Percentiles rank a stretch among this genome's conserved stretches.
These are phyloP conservation scores for Coniochaeta hoffmannii DNA, from an alignment of 2,329 filamentous ascomycete species.

Conservation along the genomic window DNA sequence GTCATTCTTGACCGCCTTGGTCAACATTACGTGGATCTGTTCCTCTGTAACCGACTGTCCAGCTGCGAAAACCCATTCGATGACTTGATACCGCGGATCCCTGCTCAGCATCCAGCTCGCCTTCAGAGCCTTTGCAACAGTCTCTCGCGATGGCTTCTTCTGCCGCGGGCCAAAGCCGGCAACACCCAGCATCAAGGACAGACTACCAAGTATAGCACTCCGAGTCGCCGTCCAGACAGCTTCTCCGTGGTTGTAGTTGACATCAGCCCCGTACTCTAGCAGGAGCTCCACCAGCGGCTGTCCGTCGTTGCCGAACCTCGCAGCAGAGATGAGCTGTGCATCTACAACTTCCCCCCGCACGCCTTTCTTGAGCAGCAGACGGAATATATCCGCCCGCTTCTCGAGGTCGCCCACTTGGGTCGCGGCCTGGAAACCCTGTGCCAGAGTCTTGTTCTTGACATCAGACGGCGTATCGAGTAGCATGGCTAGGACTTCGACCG, in stretches of 20 bases:
- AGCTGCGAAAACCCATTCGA: constrained; percentile 43
- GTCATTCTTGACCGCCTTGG: constrained; percentile 43
- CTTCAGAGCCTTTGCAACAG: constrained; percentile 43
- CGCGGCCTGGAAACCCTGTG: constrained; percentile 47
- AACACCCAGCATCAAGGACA: constrained; percentile 45
- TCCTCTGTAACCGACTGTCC: constrained; percentile 38
- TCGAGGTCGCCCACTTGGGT: constrained; percentile 43
- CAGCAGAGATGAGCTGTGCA: constrained; percentile 44
- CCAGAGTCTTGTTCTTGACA: constrained; percentile 33
- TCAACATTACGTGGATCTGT: constrained; percentile 40
- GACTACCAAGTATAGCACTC: constrained; percentile 39
- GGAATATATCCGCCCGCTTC: constrained; percentile 40
- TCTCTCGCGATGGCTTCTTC: constrained; percentile 38
- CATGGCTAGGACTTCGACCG: constrained; percentile 40
- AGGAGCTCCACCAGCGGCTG: constrained; percentile 41
- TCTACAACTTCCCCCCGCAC: constrained; percentile 44
- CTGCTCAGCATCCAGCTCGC: constrained; percentile 43
- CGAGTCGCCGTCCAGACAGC: constrained; percentile 46
- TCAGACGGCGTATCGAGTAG: constrained; percentile 34
- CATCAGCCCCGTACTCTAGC: constrained; percentile 43
- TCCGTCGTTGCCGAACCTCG: constrained; percentile 41
- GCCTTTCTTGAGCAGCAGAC: constrained; percentile 38
- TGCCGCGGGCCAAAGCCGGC: constrained; percentile 30
- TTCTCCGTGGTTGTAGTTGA: constrained; percentile 47
- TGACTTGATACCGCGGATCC: constrained; percentile 38